Evolutionary conservation across 768 basidiomycete genomes (phyloP), one percentile per base, ranked within the genome.

Genomic region (Naganishia kalamii): DNA sequence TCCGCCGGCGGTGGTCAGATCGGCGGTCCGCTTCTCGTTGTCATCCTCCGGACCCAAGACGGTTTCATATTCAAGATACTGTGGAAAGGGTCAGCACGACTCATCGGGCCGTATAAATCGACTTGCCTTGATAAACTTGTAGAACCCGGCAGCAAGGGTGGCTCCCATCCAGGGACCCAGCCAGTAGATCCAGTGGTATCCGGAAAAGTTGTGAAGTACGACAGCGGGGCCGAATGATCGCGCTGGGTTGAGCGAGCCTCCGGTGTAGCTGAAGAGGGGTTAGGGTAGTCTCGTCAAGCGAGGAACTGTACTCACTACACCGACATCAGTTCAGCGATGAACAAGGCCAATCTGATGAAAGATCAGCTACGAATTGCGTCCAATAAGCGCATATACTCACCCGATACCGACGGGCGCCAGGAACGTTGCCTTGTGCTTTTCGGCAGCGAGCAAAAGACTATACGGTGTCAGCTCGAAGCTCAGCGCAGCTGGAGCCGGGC

Each of bases 381-480:
- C 30, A n/a, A n/a, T n/a, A n/a, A n/a, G n/a, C n/a, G n/a, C n/a
- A n/a, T n/a, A n/a, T n/a, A n/a, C 72, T 5, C 77, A 72, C 60
- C 79, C 80, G 60, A 81, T 81, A 52, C 80, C 80, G 68, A 81
- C 75, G 0, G 80, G 80, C 12, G 80, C 79, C 32, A 81, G 73
- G 70, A 78, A 80, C 0, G 80, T 80, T 1, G 79, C 80, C 63
- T 79, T 79, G 70, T 77, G 75, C 64, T 77, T 77, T 68, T 77
- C 76, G 27, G 76, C 76, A 21, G 76, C 76, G 3, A 77, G 72
- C 4, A 77, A 63, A 19, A 77, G 68, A 33, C 65, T 66, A 40
- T 7, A 27, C 41, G 21, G 48, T 44, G 25, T n/a, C n/a, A 41
- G 21, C 49, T 11, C 23, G 25, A 8, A 7, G 17, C 30, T 4